phyloP scores from a whole-genome alignment of 1,284 basidiomycete genomes.

The Sporisorium exsertum region DNA sequence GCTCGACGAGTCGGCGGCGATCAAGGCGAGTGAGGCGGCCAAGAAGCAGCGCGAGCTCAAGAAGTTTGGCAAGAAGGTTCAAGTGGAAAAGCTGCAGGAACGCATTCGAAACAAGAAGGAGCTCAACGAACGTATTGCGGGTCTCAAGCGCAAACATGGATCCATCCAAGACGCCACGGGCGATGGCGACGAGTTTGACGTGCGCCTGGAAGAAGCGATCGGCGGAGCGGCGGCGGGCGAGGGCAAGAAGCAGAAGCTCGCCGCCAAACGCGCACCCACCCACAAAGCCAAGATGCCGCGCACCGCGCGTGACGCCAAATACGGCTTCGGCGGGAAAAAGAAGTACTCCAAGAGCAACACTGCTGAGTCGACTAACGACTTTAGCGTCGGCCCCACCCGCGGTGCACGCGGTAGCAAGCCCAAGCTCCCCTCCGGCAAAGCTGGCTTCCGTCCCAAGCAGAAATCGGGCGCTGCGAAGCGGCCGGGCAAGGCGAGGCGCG shows the following conservation, averaged over 20 bases:
- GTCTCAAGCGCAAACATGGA: slow-evolving; percentile 74
- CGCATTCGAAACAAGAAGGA: slow-evolving; percentile 81
- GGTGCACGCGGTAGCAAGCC: slow-evolving; percentile 39
- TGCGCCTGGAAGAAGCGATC: slow-evolving; percentile 75
- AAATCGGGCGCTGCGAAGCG: slow-evolving; percentile 44
- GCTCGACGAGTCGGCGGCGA: slow-evolving; percentile 86
- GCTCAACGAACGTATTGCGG: slow-evolving; percentile 74
- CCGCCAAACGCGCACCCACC: slow-evolving; percentile 15
- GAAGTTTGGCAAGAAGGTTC: slow-evolving; percentile 98
- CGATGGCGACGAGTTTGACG: slow-evolving; percentile 77
- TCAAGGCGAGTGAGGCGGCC: slow-evolving; percentile 92
- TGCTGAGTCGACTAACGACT: slow-evolving; percentile 63
- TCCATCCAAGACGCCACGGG: slow-evolving; percentile 60
- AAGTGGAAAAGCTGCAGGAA: slow-evolving; percentile 85
- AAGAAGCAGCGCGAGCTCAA: slow-evolving; percentile 92
- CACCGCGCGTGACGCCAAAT: slow-evolving; percentile 60
- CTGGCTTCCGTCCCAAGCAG: slow-evolving; percentile 42
- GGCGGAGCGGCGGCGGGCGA: slow-evolving; percentile 39
- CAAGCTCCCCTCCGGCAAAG: slow-evolving; percentile 29
- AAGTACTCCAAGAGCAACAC: slow-evolving; percentile 64
- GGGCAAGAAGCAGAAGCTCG: slow-evolving; percentile 11
- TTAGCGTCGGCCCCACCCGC: slow-evolving; percentile 39
- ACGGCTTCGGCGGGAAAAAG: slow-evolving; percentile 67
- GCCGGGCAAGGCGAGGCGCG: slow-evolving; percentile 44
- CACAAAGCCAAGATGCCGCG: slow-evolving; percentile 62